Conservation (phyloP, 495 filamentous ascomycete genomes). For the Thermochaetoides thermophila region DNA sequence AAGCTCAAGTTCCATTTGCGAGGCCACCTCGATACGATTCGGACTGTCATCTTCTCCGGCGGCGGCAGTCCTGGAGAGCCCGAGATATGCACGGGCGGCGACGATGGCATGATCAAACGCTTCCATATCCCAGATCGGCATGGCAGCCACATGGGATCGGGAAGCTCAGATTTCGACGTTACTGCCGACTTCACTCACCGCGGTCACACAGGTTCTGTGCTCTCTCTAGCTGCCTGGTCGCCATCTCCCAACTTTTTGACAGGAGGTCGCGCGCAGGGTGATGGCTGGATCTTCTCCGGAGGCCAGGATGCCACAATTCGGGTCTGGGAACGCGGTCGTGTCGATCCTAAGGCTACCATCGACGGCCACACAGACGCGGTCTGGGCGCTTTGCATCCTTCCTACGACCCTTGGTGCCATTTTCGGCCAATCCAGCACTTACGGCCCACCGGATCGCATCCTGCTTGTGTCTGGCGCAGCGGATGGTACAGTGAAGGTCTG, state of each 20-base stretch:
- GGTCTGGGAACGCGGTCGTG: conserved; percentile 85
- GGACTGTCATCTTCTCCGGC: conserved; percentile 88
- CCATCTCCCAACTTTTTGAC: conserved; percentile 73
- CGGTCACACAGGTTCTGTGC: conserved; percentile 81
- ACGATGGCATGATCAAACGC: conserved; percentile 88
- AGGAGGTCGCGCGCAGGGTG: conserved; percentile 67
- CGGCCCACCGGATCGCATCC: conserved; percentile 65
- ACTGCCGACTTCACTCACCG: conserved; percentile 86
- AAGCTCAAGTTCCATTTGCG: conserved; percentile 85
- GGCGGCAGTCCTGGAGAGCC: conserved; percentile 88
- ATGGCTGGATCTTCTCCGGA: conserved; percentile 96
- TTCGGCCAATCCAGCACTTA: conserved; percentile 56
- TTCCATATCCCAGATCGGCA: conserved; percentile 78
- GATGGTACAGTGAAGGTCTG: conserved; percentile 89
- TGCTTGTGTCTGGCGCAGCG: conserved; percentile 82
- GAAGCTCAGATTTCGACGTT: conserved; percentile 69
- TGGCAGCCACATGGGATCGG: conserved; percentile 35
- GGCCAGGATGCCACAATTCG: conserved; percentile 86
- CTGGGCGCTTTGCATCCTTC: conserved; percentile 88
- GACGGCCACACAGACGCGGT: conserved; percentile 92
- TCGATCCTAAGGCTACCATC: conserved; percentile 89
- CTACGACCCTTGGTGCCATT: conserved; percentile 61
- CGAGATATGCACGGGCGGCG: conserved; percentile 90
- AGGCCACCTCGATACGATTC: conserved; percentile 85
- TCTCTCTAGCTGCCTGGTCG: conserved; percentile 73